phyloP scores from a whole-genome alignment of 352 stramenopile genomes.

The Globisporangium canariense region DNA sequence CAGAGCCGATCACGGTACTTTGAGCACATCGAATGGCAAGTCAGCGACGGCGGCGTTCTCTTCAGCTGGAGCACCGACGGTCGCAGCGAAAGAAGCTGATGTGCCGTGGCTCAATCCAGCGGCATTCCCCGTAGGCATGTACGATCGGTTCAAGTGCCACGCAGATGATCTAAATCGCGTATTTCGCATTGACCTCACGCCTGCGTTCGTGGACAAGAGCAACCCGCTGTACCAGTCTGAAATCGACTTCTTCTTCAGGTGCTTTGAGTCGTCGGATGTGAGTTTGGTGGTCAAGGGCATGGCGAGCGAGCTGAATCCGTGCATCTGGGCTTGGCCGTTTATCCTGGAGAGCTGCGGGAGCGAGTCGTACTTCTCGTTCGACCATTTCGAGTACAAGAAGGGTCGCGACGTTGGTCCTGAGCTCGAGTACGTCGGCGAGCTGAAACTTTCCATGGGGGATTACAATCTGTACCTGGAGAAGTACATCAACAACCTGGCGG shows the following conservation, averaged over 20 bases:
- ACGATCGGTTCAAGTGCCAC: conserved; percentile 50
- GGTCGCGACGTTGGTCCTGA: conserved; percentile 43
- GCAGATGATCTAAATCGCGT: conserved; percentile 55
- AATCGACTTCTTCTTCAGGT: conserved; percentile 67
- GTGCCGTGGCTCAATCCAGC: conserved; percentile 52
- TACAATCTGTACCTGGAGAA: conserved; percentile 79
- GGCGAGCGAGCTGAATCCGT: conserved; percentile 75
- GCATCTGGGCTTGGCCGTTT: conserved; percentile 80
- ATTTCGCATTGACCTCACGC: conserved; percentile 64
- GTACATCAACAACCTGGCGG: conserved; percentile 53
- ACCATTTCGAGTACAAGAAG: conserved; percentile 74
- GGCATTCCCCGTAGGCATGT: conserved; percentile 50
- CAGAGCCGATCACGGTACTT: neutral
- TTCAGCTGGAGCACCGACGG: neutral
- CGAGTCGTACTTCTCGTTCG: conserved; percentile 67
- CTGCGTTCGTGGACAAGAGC: conserved; percentile 45
- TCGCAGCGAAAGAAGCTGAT: conserved; percentile 23
- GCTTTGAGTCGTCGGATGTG: conserved; percentile 75
- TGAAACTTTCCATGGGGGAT: conserved; percentile 65
- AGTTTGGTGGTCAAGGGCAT: conserved; percentile 79
- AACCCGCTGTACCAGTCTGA: conserved; percentile 52
- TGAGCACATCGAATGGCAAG: conserved; percentile 7
- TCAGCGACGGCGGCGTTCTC: neutral
- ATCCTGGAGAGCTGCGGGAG: conserved; percentile 74
- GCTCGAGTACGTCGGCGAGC: conserved; percentile 65